phyloP scores from a whole-genome alignment of 83 land plant genomes.

The Thuja plicata region DNA sequence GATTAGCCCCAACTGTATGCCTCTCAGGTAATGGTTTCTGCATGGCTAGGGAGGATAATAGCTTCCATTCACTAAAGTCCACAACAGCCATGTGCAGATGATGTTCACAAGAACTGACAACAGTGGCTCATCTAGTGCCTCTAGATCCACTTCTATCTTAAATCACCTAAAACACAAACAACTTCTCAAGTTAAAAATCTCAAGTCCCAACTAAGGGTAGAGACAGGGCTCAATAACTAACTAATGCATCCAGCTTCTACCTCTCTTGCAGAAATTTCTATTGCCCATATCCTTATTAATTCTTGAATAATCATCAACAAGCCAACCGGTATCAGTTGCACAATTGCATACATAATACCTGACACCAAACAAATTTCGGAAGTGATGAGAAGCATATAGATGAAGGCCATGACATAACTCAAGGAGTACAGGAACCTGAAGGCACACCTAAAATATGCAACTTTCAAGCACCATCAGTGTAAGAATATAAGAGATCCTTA shows the following conservation, averaged over 20 bases:
- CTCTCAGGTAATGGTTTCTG: neutral
- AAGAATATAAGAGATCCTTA: neutral
- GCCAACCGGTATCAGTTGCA: neutral
- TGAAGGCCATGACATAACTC: neutral
- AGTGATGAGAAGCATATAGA: neutral
- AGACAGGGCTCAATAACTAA: neutral
- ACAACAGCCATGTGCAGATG: neutral
- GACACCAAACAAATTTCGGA: neutral
- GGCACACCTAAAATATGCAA: neutral
- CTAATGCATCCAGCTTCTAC: neutral
- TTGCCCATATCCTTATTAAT: neutral
- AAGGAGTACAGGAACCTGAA: neutral
- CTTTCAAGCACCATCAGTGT: neutral
- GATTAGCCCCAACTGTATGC: no score
- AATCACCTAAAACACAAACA: neutral
- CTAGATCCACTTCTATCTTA: neutral
- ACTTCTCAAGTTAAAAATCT: neutral
- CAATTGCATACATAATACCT: no score
- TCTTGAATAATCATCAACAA: neutral
- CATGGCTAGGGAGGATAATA: neutral
- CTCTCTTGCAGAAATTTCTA: neutral
- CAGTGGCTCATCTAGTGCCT: neutral
- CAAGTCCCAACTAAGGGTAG: neutral
- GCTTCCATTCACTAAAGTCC: neutral
- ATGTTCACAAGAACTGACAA: neutral